Evolutionary conservation across 1,284 basidiomycete species (phyloP).

Genomic region (Tilletia caries): DNA sequence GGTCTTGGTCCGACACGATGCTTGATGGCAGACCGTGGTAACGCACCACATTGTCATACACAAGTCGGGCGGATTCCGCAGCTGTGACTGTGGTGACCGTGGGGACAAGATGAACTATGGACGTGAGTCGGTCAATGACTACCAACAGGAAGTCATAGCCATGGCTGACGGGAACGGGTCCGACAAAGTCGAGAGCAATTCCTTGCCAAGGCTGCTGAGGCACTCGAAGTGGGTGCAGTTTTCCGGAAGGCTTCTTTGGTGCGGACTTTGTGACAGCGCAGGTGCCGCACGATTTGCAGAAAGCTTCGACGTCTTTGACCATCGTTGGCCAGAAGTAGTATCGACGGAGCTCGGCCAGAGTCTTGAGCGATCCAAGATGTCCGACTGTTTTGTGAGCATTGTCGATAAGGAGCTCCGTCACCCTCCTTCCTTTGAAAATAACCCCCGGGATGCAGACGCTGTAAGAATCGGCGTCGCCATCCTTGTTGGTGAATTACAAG

Average conservation of each 20-base stretch:
- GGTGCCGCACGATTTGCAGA: slow-evolving; percentile 55
- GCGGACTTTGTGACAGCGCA: slow-evolving; percentile 56
- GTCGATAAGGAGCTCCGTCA: slow-evolving; percentile 10
- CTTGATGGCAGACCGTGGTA: slow-evolving; percentile 52
- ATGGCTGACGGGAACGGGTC: slow-evolving; percentile 50
- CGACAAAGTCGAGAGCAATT: slow-evolving; percentile 59
- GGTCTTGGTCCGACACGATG: slow-evolving; percentile 55
- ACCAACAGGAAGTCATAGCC: slow-evolving; percentile 56
- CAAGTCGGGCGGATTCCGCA: slow-evolving; percentile 37
- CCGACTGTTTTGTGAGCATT: slow-evolving; percentile 5
- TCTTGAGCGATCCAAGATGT: not conserved
- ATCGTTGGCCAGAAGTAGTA: slow-evolving; percentile 56
- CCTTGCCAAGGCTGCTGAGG: slow-evolving; percentile 55
- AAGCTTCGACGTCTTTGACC: slow-evolving; percentile 43
- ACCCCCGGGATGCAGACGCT: not conserved
- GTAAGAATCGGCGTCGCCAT: not conserved
- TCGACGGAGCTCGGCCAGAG: slow-evolving; percentile 28
- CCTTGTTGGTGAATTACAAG: not conserved
- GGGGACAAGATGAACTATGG: slow-evolving; percentile 60
- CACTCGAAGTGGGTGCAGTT: slow-evolving; percentile 53
- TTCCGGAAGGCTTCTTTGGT: slow-evolving; percentile 42
- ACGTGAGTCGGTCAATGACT: slow-evolving; percentile 55
- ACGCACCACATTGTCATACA: slow-evolving; percentile 49
- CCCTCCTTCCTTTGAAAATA: slow-evolving; percentile 9
- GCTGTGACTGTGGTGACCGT: slow-evolving; percentile 55